Percentiles rank a stretch among this genome's conserved stretches.
Evolutionary conservation across 345 rosid genomes (phyloP).

Genomic region (Lumnitzera littorea): DNA sequence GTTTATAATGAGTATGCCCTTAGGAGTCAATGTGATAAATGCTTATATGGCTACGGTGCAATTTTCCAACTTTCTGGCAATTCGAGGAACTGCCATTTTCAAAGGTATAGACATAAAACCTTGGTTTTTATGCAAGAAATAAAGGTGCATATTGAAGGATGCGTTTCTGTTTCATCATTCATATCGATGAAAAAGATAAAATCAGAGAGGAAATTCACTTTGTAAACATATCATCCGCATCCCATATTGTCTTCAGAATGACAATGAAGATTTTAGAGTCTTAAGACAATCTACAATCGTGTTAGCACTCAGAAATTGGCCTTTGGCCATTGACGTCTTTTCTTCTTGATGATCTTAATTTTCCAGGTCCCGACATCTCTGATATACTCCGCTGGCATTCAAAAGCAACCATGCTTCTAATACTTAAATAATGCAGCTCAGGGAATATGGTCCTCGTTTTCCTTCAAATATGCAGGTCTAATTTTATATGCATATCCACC

Average conservation of each 20-base stretch:
- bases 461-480: conserved; percentile 36
- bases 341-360: not conserved
- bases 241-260: too few species aligned
- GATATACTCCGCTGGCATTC: conserved; percentile 27
- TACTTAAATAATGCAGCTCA: conserved; percentile 34
- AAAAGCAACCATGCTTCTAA: conserved; percentile 28
- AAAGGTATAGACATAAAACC: conserved; percentile 27
- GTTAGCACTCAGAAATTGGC: too few species aligned
- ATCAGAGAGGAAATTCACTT: too few species aligned
- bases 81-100: conserved; percentile 28
- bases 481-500: not conserved
- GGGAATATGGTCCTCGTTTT: conserved; percentile 32
- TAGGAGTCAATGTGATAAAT: conserved; percentile 51
- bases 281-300: too few species aligned
- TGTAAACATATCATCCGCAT: too few species aligned
- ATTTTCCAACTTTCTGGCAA: conserved; percentile 46
- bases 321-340: too few species aligned
- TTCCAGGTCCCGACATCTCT: conserved; percentile 23
- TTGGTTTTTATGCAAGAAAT: not conserved
- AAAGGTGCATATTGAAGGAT: too few species aligned
- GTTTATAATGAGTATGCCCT: conserved; percentile 54
- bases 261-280: too few species aligned
- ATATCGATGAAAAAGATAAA: too few species aligned
- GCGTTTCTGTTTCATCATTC: too few species aligned
- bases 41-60: conserved; percentile 53